Conservation (phyloP, 331 rosid genomes). For the Arachis monticola region DNA sequence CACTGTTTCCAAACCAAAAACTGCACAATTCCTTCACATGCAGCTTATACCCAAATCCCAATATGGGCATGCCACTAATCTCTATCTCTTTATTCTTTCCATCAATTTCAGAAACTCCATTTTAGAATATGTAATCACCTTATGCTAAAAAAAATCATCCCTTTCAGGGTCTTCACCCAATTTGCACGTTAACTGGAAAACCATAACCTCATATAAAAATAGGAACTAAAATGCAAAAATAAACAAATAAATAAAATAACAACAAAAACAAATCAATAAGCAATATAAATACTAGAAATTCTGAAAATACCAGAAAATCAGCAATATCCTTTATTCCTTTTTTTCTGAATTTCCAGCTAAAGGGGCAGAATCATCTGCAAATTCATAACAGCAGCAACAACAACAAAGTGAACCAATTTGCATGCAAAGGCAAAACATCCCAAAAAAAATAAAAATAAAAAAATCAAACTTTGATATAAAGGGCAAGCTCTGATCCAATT, state of each 20-base stretch:
- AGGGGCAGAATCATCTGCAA: constrained; percentile 52
- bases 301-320: constrained; percentile 29
- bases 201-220: constrained; percentile 38
- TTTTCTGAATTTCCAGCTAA: constrained; percentile 41
- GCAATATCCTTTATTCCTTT: constrained; percentile 2
- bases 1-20: constrained; percentile 45
- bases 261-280: constrained; percentile 24
- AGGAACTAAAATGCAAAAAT: background rate
- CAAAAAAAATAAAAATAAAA: background rate
- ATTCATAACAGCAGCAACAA: background rate
- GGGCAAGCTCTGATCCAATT: constrained; percentile 34
- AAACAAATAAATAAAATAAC: background rate
- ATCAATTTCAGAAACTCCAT: constrained; percentile 33
- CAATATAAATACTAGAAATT: constrained; percentile 20
- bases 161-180: constrained; percentile 26
- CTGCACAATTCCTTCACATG: constrained; percentile 17
- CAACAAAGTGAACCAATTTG: constrained; percentile 15
- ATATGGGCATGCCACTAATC: constrained; percentile 44
- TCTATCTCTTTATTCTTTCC: constrained; percentile 43
- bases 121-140: constrained; percentile 30
- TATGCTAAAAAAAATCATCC: constrained; percentile 8
- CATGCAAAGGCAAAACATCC: constrained; percentile 15
- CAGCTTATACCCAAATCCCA: constrained; percentile 44
- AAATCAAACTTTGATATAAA: constrained; percentile 9
- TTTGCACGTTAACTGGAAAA: constrained; percentile 44